These are phyloP conservation scores for Solanum medicagineum DNA, from an alignment of 257 asterid species.

Conservation along the genomic window DNA sequence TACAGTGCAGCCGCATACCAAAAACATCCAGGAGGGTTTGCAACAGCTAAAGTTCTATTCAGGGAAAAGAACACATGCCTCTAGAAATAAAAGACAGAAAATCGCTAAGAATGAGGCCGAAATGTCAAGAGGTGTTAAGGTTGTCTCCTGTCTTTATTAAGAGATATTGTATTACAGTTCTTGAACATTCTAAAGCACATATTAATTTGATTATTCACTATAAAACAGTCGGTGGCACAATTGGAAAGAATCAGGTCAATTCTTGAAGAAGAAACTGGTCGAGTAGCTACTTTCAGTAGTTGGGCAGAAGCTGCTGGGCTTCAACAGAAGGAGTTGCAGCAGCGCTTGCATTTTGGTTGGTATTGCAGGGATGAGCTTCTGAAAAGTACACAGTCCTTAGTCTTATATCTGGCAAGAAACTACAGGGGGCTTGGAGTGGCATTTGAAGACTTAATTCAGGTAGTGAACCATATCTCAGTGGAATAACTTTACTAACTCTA, in stretches of 20 bases:
- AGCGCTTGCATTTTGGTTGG: slow-evolving; percentile 59
- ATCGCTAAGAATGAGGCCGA: slow-evolving; percentile 58
- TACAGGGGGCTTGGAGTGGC: slow-evolving; percentile 77
- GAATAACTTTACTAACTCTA: neutral
- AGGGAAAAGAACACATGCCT: slow-evolving; percentile 9
- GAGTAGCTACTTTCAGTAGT: slow-evolving; percentile 33
- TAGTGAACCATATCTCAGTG: neutral
- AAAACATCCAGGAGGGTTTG: neutral
- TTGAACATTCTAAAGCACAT: neutral
- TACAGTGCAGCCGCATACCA: slow-evolving; percentile 3
- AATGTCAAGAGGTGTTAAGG: slow-evolving; percentile 78
- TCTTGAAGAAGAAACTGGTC: slow-evolving; percentile 53
- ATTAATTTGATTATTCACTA: slow-evolving; percentile 13
- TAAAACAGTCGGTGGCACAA: slow-evolving; percentile 52
- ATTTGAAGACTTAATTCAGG: slow-evolving; percentile 83
- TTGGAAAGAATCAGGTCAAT: slow-evolving; percentile 45
- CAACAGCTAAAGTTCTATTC: slow-evolving; percentile 10
- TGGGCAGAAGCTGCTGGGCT: slow-evolving; percentile 85
- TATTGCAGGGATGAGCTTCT: slow-evolving; percentile 76
- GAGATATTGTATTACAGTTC: slow-evolving; percentile 2
- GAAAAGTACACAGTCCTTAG: slow-evolving; percentile 56
- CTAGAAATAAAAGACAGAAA: slow-evolving; percentile 37
- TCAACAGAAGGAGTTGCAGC: slow-evolving; percentile 44
- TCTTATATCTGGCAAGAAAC: slow-evolving; percentile 59
- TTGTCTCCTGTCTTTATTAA: slow-evolving; percentile 19